Base-by-base conservation (phyloP, 106 monocot genomes). In the Dioscorea zingiberensis region DNA sequence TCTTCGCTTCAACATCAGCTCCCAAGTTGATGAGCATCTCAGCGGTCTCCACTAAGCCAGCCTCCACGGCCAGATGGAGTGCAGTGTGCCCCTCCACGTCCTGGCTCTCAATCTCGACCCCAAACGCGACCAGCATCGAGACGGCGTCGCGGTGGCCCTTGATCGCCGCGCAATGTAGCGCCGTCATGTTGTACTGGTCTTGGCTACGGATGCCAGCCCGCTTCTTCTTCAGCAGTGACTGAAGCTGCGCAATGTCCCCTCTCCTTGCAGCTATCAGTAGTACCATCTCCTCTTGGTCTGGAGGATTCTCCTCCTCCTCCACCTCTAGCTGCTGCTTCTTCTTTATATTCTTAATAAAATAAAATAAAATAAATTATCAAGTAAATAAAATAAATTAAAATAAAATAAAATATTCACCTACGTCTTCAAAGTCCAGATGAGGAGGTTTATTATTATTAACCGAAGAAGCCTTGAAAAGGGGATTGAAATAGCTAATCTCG, bases 1-100 rank as follows among this genome's bases (percentile, higher is more conserved):
- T 89, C 68, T 17, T 63, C 14, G 81, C 79, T 25, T 85, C 74
- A 49, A 85, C 82, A 46, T 85, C 53, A 25, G 82, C 85, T 13
- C 89, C 89, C 27, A 76, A 27, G 56, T 77, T 76, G 15, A 85
- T 17, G 30, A 89, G 79, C 71, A 71, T 24, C 82, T 79, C 77
- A 23, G 82, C 85, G 21, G 79, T 74, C 44, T 85, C 81, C 27
- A 68, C 21, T 66, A 67, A 68, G 5, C 89, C 85, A 38, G 81
- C 74, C 66, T 89, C 89, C 54, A 89, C 82, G 2, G 82, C 82
- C 16, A 85, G 76, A 71, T 85, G 89, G 29, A 85, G 82, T 0
- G 89, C 78, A 23, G 71, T 79, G 77, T 89, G 89, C 21, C 89
- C 88, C 65, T 89, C 89, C 23, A 76, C 64, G 78, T 89, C 89